phyloP scores from a whole-genome alignment of 1,284 basidiomycete species.

The Cryptococcus floricola region DNA sequence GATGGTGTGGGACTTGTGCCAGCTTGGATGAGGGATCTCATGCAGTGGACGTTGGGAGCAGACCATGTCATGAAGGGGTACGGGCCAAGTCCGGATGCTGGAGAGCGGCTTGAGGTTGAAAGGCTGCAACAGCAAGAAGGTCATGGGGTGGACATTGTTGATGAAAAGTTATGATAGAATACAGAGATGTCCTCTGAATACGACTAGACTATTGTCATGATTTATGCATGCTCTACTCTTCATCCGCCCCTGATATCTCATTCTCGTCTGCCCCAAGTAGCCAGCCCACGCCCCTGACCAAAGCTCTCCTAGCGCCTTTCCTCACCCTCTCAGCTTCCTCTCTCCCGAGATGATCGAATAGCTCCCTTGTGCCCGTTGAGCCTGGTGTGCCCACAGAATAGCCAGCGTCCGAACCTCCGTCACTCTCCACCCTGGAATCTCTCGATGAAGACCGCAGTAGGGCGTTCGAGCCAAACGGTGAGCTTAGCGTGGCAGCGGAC shows the following conservation, averaged over 20 bases:
- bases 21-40: slow-evolving; percentile 30
- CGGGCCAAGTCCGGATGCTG: slow-evolving; percentile 39
- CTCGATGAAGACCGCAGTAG: neutral
- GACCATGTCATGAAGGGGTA: slow-evolving; percentile 38
- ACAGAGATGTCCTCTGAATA: neutral
- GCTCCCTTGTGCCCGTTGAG: slow-evolving; percentile 1
- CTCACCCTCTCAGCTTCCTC: slow-evolving; percentile 37
- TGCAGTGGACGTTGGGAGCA: slow-evolving; percentile 38
- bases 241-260: slow-evolving; percentile 23
- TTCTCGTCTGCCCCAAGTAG: slow-evolving; percentile 47
- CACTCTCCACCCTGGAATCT: neutral
- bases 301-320: slow-evolving; percentile 40
- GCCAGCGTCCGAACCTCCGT: neutral
- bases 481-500: neutral
- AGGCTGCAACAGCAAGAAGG: neutral
- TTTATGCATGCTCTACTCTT: neutral
- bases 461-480: neutral
- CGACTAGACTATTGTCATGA: neutral
- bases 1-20: slow-evolving; percentile 37
- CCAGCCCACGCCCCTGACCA: slow-evolving; percentile 50
- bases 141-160: too few relatives aligned
- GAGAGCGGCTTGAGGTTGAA: slow-evolving; percentile 18
- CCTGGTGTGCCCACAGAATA: neutral
- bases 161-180: neutral
- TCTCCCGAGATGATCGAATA: slow-evolving; percentile 26